Evolutionary conservation across 805 yeast genomes (phyloP), one percentile per base, ranked within the genome.

Genomic region (Saccharomycopsis oosterbeekiorum): DNA sequence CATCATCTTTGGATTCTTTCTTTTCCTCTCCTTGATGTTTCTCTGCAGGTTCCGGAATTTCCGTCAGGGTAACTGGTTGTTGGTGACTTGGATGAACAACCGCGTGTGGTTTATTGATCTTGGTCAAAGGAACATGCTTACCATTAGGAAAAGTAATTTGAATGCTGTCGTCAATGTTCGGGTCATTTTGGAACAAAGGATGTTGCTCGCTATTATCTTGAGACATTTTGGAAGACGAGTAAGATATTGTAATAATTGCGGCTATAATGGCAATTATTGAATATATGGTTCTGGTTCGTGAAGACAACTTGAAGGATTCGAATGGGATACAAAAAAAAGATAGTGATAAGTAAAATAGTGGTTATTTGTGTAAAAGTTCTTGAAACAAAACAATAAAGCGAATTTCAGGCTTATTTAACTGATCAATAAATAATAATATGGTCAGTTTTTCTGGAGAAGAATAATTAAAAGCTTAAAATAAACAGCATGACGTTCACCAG

Each of bases 111-210:
- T 47, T 53, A 21, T 53, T 59, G 41, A 62, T 53, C 29, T 39
- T 56, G 51, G 40, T 50, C 42, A 59, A 42, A n/a, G 65, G 65
- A 14, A 62, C 59, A 9, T 21, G 24, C 29, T 62, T 59, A 36
- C 65, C 65, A 39, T 62, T 56, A 21, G 65, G 65, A 40, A 62
- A 59, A 34, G 17, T 40, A 21, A 62, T 58, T 36, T 47, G 41
- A 12, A 51, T 51, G 8, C 36, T 26, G 2, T 50, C 56, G 34
- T 58, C 64, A 47, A 58, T 47, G 37, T 61, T 41, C 6, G 59
- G 64, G 26, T 58, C 61, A 37, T 58, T 39, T 29, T 58, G 61
- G 50, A 61, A 55, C 12, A 55, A 29, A 19, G 53, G 53, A 21
- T 47, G 53, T 26, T 47, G 53, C 21, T 47, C 53, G 26, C 9